phyloP scores from a whole-genome alignment of 768 basidiomycete genomes.

The Hortiboletus campestris region DNA sequence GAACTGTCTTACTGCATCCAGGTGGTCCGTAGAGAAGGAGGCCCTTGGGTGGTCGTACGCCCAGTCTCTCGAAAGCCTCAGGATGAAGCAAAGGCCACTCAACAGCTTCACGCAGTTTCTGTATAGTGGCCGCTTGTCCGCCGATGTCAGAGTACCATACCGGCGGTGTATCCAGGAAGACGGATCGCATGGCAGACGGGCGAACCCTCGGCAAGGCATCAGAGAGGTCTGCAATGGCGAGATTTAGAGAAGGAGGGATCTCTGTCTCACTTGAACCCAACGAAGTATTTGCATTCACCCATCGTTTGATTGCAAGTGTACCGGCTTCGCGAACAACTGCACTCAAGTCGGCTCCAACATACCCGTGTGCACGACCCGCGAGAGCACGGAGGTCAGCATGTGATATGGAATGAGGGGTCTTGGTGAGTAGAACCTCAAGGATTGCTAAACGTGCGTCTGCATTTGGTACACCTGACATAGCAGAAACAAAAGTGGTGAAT shows the following conservation, averaged over 20 bases:
- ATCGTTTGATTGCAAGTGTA: slow-evolving; percentile 85
- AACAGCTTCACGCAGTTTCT: slow-evolving; percentile 84
- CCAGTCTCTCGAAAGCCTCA: slow-evolving; percentile 82
- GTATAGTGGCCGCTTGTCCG: slow-evolving; percentile 77
- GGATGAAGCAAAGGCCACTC: slow-evolving; percentile 94
- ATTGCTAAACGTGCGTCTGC: slow-evolving; percentile 82
- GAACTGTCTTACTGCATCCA: slow-evolving; percentile 95
- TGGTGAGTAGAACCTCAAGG: slow-evolving; percentile 76
- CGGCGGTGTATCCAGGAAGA: slow-evolving; percentile 83
- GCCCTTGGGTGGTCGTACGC: slow-evolving; percentile 85
- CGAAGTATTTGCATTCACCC: slow-evolving; percentile 40
- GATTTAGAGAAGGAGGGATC: slow-evolving; percentile 31
- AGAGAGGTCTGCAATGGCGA: slow-evolving; percentile 63
- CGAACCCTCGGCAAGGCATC: slow-evolving; percentile 74
- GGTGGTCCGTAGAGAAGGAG: slow-evolving; percentile 93
- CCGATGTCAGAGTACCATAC: slow-evolving; percentile 88
- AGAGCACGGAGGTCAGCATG: slow-evolving; percentile 59
- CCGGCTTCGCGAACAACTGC: slow-evolving; percentile 93
- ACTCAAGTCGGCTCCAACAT: slow-evolving; percentile 94
- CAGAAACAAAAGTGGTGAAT: not conserved
- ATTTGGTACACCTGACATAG: slow-evolving; percentile 75
- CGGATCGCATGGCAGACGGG: slow-evolving; percentile 91
- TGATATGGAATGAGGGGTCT: slow-evolving; percentile 74
- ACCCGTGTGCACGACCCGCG: slow-evolving; percentile 85
- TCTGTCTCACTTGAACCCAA: slow-evolving; percentile 3